These are phyloP conservation scores for Gymnopilus junonius DNA, from an alignment of 768 basidiomycete species.

Conservation along the genomic window DNA sequence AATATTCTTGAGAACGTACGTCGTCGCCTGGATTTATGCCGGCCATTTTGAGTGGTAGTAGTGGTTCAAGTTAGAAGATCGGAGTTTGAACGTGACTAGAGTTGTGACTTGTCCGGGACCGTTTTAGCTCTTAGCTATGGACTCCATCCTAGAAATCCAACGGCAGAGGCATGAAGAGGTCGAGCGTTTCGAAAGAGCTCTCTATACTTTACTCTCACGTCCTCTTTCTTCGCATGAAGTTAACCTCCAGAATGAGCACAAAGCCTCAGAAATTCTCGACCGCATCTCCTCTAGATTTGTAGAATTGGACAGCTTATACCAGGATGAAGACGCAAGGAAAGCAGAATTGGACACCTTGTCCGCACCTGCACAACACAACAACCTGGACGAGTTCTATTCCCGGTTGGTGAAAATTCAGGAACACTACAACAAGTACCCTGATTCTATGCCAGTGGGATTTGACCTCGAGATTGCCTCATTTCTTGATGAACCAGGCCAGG, in stretches of 20 bases:
- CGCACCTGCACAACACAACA: slow-evolving; percentile 58
- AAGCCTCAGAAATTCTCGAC: slow-evolving; percentile 86
- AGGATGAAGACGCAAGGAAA: slow-evolving; percentile 74
- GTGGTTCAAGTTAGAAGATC: slow-evolving; percentile 45
- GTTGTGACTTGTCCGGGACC: slow-evolving; percentile 15
- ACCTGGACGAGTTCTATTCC: slow-evolving; percentile 94
- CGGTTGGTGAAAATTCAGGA: slow-evolving; percentile 96
- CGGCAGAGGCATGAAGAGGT: slow-evolving; percentile 96
- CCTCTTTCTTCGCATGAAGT: slow-evolving; percentile 64
- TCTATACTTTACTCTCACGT: slow-evolving; percentile 82
- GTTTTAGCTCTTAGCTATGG: slow-evolving; percentile 55
- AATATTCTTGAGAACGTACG: slow-evolving; percentile 42
- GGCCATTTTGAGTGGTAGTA: slow-evolving; percentile 58
- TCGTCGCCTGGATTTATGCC: slow-evolving; percentile 89
- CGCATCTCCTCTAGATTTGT: slow-evolving; percentile 74
- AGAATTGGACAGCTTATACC: slow-evolving; percentile 73
- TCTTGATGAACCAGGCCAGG: slow-evolving; percentile 76
- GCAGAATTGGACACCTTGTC: slow-evolving; percentile 70
- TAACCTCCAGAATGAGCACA: slow-evolving; percentile 81
- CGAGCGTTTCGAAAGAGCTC: slow-evolving; percentile 87
- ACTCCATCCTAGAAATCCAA: slow-evolving; percentile 92
- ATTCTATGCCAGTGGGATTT: slow-evolving; percentile 79
- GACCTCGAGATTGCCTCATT: slow-evolving; percentile 83
- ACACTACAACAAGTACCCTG: slow-evolving; percentile 95
- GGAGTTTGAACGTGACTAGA: slow-evolving; percentile 57